Evolutionary conservation across 768 basidiomycete species (phyloP).

Genomic region (Goffeauzyma gilvescens): DNA sequence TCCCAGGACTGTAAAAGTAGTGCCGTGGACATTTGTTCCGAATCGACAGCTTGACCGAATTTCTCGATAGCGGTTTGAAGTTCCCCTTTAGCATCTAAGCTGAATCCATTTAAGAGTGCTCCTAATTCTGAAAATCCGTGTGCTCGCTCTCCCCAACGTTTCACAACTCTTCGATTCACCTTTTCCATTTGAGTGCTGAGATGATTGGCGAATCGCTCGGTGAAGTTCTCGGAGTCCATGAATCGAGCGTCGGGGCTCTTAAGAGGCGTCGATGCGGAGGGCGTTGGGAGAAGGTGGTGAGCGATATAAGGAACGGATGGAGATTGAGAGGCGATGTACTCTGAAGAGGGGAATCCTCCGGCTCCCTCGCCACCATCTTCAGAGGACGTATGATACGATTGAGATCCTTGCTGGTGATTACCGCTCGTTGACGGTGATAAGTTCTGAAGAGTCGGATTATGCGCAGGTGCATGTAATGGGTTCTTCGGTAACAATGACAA

Average conservation of each 20-base stretch:
- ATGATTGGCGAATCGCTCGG: conserved; percentile 84
- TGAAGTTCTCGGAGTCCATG: conserved; percentile 87
- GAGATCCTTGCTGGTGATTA: too few relatives aligned
- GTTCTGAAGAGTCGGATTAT: conserved; percentile 62
- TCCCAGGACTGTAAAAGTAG: conserved; percentile 85
- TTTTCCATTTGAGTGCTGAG: conserved; percentile 86
- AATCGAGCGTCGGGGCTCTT: conserved; percentile 86
- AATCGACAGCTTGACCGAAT: conserved; percentile 88
- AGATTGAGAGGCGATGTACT: too few relatives aligned
- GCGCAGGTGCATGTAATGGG: conserved; percentile 80
- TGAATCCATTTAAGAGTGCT: conserved; percentile 78
- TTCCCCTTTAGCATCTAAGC: conserved; percentile 52
- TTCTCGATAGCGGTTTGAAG: conserved; percentile 55
- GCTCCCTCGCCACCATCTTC: too few relatives aligned
- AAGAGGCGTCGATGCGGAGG: conserved; percentile 72
- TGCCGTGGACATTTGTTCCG: conserved; percentile 80
- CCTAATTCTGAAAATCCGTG: conserved; percentile 82
- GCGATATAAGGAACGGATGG: conserved; percentile 34
- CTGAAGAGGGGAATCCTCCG: conserved; percentile 14
- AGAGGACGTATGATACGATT: too few relatives aligned
- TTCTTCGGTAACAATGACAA: conserved; percentile 84
- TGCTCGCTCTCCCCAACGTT: conserved; percentile 83
- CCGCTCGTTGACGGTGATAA: too few relatives aligned
- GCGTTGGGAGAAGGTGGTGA: conserved; percentile 50
- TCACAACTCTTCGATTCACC: conserved; percentile 73